Evolutionary conservation across 441 rosid species (phyloP), one percentile per base, ranked within the genome.

Genomic region (Croton setiger): DNA sequence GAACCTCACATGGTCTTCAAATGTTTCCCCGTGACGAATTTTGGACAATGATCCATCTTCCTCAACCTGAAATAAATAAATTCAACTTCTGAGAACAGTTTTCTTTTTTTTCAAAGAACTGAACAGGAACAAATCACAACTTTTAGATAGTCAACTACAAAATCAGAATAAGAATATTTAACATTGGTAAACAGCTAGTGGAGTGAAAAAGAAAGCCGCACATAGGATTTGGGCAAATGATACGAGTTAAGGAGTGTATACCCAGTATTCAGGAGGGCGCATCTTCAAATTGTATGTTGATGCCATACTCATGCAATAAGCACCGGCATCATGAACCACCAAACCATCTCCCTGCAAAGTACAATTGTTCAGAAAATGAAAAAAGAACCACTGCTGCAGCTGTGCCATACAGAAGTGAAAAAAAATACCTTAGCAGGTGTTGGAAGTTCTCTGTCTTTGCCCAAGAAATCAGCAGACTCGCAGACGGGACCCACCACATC

Each of bases 291-390:
- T 95, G 91, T 95, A 95, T 33, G 98, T 90, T 1, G 99, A 95
- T 55, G 99, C 98, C 99, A 95, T 95, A 82, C 99, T 95, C 99
- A 95, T 95, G 86, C 99, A 92, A 71, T 95, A 95, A 20, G 98
- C 99, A 56, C 99, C 99, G 4, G 98, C 99, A 69, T 95, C 99
- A 60, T 90, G 98, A 76, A 95, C 99, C 58, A 92, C 96, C 47
- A 95, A 86, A 69, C 96, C 98, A 14, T 87, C 80, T 80, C 99
- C 98, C 98, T 95, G 84, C 72, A 77, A 70, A 63, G 53, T 17
- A 10, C 12, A 74, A 67, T 20, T 49, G 36, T 17, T 81, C 51
- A 80, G 69, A 55, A 70, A 65, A 60, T 54, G n/a, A 10, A 15
- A 57, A 15, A 6, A 18, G 23, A 27, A 39, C 49, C 36, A 15